Evolutionary conservation across 1,139 yeast genomes (phyloP).

Genomic region (Scheffersomyces quercinus): DNA sequence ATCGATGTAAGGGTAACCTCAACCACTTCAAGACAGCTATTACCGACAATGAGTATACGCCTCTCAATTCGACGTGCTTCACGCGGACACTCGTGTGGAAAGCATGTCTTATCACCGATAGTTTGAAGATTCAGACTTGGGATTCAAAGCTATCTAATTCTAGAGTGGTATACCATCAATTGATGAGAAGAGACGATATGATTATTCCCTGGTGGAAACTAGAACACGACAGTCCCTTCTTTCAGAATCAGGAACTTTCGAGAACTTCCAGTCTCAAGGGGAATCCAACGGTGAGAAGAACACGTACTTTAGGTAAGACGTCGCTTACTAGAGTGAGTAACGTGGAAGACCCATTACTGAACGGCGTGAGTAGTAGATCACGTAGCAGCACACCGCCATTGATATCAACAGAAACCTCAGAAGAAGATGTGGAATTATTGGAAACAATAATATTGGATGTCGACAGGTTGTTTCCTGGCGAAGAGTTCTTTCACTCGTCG

Average conservation of each 20-base stretch:
- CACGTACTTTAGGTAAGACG: neutral
- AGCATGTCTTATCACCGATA: slow-evolving; percentile 37
- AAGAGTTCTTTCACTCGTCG: slow-evolving; percentile 44
- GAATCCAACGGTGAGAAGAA: neutral
- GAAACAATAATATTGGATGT: slow-evolving; percentile 63
- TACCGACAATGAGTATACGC: slow-evolving; percentile 33
- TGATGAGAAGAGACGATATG: slow-evolving; percentile 33
- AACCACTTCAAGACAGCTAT: slow-evolving; percentile 32
- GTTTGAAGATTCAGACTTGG: slow-evolving; percentile 41
- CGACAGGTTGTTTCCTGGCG: slow-evolving; percentile 63
- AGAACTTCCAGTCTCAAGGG: neutral
- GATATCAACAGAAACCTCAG: slow-evolving; percentile 7
- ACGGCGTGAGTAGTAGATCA: slow-evolving; percentile 7
- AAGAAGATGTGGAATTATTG: slow-evolving; percentile 19
- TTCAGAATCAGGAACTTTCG: slow-evolving; percentile 16
- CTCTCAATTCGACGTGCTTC: slow-evolving; percentile 21
- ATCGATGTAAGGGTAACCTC: slow-evolving; percentile 38
- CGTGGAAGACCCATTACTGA: slow-evolving; percentile 6
- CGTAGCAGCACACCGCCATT: slow-evolving; percentile 2
- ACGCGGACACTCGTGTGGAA: slow-evolving; percentile 44
- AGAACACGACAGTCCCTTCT: slow-evolving; percentile 32
- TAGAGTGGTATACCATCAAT: slow-evolving; percentile 40
- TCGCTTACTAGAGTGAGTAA: slow-evolving; percentile 1
- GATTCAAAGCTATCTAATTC: slow-evolving; percentile 27
- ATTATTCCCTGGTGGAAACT: slow-evolving; percentile 42